Base-by-base conservation (phyloP, 129 eudicot genomes). In the Pulicaria dysenterica region DNA sequence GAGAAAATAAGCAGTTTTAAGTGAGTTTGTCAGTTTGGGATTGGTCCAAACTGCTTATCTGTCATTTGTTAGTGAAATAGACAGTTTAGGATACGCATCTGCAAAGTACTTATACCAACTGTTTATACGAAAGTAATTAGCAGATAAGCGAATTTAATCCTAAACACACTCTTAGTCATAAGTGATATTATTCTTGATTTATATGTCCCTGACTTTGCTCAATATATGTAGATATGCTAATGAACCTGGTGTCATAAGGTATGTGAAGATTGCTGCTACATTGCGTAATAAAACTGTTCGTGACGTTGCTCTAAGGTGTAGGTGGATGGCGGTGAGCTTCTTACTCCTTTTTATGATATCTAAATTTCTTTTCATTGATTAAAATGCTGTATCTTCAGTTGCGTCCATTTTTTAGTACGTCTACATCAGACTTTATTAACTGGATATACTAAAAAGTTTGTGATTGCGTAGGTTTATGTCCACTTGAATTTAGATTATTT, bases 251-350 rank as follows among this genome's bases (percentile, higher is more conserved):
- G 87, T 92, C 50, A 54, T 87, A 88, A 83, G 72, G 83, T 92
- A 92, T 70, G 85, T 92, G 65, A 89, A 92, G 84, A 92, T 87
- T 69, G 96, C 98, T 64, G 89, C 96, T 39, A 63, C 83, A 36
- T 82, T 92, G 82, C 87, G 83, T 64, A 89, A 89, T 69, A 92
- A 92, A 84, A 92, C 96, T 73, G 96, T 92, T 17, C 94, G 98
- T 43, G 96, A 92, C 83, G 98, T 92, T 79, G 96, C 98, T 58
- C 81, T 92, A 60, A 84, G 98, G 75, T 89, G 96, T 84, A 77
- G 86, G 59, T 92, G 98, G 98, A 77, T 92, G 95, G 77, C 76
- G 89, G 98, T 92, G 82, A 92, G 96, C 82, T 64, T 56, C 73
- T 60, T 54, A 40, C 70, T 80, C 81, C 73, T 79, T 15, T 37